A percentile compares a stretch with the other conserved stretches of the same genome.
These are phyloP conservation scores for Parafenestella ontariensis DNA, from an alignment of 2,329 filamentous ascomycete species.

Conservation along the genomic window DNA sequence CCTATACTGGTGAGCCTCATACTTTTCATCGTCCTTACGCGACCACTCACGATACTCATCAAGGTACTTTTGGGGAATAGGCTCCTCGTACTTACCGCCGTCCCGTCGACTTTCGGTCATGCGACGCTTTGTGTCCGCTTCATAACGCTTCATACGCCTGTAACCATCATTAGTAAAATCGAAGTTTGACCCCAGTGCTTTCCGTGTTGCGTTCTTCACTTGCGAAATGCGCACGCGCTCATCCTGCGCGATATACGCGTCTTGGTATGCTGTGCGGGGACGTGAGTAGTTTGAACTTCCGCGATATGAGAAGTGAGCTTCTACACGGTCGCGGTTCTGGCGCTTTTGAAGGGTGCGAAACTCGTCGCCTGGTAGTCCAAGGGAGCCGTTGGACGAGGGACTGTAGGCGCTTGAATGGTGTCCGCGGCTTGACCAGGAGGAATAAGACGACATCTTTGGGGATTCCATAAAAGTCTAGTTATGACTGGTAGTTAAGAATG, in stretches of 20 bases:
- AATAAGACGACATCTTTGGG: not conserved
- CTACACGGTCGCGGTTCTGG: constrained; percentile 7
- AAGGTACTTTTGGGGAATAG: constrained; percentile 18
- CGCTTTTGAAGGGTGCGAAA: constrained; percentile 4
- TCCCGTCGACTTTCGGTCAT: not conserved
- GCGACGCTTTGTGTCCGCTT: not conserved
- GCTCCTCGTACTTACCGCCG: not conserved
- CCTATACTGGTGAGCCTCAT: not conserved
- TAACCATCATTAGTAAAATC: constrained; percentile 11
- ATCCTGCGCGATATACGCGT: not conserved
- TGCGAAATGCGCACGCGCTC: constrained; percentile 15
- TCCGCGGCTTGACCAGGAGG: not conserved
- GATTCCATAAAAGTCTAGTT: too few species aligned
- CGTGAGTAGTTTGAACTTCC: not conserved
- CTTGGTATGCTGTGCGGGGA: constrained; percentile 6
- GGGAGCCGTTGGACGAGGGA: not conserved
- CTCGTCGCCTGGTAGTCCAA: constrained; percentile 15
- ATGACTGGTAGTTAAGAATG: not conserved
- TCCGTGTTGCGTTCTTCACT: constrained; percentile 17
- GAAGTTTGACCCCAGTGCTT: constrained; percentile 14
- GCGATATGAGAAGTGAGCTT: constrained; percentile 5
- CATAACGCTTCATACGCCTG: not conserved
- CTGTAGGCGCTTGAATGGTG: not conserved
- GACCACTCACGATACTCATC: constrained; percentile 23
- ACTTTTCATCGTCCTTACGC: constrained; percentile 16